Conservation (phyloP, 1,139 yeast species). For the Hanseniaspora sp. region DNA sequence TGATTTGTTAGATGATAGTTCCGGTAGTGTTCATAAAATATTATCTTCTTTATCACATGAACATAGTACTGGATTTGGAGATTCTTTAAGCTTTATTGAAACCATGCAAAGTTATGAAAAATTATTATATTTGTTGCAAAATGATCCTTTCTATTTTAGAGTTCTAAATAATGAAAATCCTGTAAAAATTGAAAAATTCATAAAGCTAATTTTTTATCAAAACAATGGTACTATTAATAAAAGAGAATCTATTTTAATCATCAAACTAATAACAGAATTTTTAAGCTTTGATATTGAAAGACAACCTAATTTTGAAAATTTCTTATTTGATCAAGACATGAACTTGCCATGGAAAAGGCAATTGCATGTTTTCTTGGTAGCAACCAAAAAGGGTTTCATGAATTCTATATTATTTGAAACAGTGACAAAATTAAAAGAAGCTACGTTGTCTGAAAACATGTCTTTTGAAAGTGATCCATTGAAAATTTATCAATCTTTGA, state of each 20-base stretch:
- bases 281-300: slow-evolving; percentile 33
- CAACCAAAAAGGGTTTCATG: slow-evolving; percentile 44
- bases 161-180: slow-evolving; percentile 36
- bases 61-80: not conserved
- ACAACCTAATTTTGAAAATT: slow-evolving; percentile 20
- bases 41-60: not conserved
- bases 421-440: slow-evolving; percentile 36
- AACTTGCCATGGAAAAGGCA: slow-evolving; percentile 38
- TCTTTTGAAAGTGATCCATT: slow-evolving; percentile 77
- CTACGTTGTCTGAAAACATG: slow-evolving; percentile 34
- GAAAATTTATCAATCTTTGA: slow-evolving; percentile 40
- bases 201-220: slow-evolving; percentile 26
- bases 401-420: slow-evolving; percentile 42
- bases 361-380: slow-evolving; percentile 47
- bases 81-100: slow-evolving; percentile 1
- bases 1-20: slow-evolving; percentile 4
- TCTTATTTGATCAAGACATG: slow-evolving; percentile 18
- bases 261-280: slow-evolving; percentile 48
- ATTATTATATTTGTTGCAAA: slow-evolving; percentile 70
- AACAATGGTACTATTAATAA: slow-evolving; percentile 25
- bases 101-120: slow-evolving; percentile 45
- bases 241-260: slow-evolving; percentile 66
- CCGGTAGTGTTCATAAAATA: slow-evolving; percentile 6
- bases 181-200: slow-evolving; percentile 23
- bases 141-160: slow-evolving; percentile 66